These are phyloP conservation scores for Plasmodiophora brassicae DNA, from an alignment of 208 protist species.

Conservation along the genomic window DNA sequence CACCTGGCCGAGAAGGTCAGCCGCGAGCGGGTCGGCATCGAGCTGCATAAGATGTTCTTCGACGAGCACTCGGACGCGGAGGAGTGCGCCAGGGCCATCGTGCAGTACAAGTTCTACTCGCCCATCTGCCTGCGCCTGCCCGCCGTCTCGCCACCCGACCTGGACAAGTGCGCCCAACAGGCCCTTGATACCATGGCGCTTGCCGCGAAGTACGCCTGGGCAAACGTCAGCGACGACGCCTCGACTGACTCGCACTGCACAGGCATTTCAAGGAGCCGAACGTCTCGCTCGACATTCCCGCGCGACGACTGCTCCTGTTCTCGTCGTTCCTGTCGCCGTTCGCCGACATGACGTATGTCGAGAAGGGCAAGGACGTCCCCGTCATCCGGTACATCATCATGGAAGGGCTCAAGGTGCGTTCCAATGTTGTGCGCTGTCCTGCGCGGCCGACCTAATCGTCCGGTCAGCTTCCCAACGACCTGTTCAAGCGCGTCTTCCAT, in stretches of 20 bases:
- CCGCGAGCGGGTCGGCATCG: not conserved
- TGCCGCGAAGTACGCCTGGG: not conserved
- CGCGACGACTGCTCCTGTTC: not conserved
- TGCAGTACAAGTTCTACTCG: not conserved
- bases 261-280: not conserved
- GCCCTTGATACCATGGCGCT: not conserved
- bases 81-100: not conserved
- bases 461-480: not conserved
- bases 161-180: not conserved
- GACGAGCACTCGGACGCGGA: not conserved
- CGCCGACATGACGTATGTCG: not conserved
- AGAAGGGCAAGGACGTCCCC: not conserved
- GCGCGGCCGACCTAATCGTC: not conserved
- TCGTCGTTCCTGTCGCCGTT: not conserved
- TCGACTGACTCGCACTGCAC: not conserved
- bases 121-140: not conserved
- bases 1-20: not conserved
- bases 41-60: not conserved
- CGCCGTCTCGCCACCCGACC: not conserved
- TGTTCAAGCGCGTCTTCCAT: not conserved
- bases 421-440: not conserved
- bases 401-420: not conserved
- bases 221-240: not conserved
- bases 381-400: not conserved
- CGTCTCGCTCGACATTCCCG: not conserved